Conservation (phyloP, 1,139 yeast species). For the Lodderomyces margitis region DNA sequence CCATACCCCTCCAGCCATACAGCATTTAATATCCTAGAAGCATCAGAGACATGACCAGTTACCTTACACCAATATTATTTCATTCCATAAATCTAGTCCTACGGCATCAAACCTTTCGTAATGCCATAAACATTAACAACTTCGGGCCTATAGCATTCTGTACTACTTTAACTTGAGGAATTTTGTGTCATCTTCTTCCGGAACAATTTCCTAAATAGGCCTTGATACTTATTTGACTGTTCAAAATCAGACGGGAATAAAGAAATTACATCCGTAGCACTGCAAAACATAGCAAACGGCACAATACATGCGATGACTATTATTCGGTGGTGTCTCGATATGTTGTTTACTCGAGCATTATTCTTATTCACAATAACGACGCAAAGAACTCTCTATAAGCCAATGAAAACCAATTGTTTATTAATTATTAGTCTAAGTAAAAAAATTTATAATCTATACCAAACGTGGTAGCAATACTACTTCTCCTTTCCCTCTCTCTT, state of each 20-base stretch:
- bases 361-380: not conserved
- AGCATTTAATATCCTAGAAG: too few species aligned
- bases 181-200: not conserved
- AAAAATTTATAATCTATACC: not conserved
- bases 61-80: too few species aligned
- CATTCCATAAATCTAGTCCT: too few species aligned
- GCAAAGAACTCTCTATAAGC: too few species aligned
- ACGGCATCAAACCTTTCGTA: not conserved
- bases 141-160: not conserved
- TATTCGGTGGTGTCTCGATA: too few species aligned
- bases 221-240: not conserved
- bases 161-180: not conserved
- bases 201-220: not conserved
- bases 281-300: not conserved
- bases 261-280: not conserved
- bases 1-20: too few species aligned
- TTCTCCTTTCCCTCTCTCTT: not conserved
- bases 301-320: too few species aligned
- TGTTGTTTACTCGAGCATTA: not conserved
- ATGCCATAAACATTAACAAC: too few species aligned
- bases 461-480: too few species aligned
- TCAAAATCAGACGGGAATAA: conserved; percentile 1
- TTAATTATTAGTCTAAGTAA: not conserved
- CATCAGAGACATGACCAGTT: too few species aligned
- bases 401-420: not conserved